A percentile compares a stretch with the other conserved stretches of the same genome.
Evolutionary conservation across 352 stramenopile species (phyloP).

Genomic region (Pythium biforme): DNA sequence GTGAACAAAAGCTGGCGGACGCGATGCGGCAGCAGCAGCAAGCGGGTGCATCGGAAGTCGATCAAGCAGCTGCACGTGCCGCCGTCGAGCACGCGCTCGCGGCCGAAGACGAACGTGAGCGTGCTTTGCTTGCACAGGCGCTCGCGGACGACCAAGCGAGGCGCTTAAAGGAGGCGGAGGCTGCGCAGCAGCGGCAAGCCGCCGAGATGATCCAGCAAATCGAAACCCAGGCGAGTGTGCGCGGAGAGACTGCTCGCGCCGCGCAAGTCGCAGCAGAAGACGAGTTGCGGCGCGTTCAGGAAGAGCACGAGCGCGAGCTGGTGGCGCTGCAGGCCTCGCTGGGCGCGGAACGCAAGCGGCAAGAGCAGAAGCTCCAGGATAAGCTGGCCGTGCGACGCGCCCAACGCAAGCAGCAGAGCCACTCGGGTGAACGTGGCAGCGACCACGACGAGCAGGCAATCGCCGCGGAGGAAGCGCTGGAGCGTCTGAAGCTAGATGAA

Average conservation of each 20-base stretch:
- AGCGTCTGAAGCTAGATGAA: conserved; percentile 15
- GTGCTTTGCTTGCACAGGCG: background rate
- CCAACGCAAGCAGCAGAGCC: conserved; percentile 2
- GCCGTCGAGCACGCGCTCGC: conserved; percentile 9
- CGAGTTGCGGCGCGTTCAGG: conserved; percentile 51
- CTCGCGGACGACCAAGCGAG: conserved; percentile 11
- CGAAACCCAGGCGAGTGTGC: conserved; percentile 1
- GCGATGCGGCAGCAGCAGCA: background rate
- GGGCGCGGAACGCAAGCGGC: conserved; percentile 50
- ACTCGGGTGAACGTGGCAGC: background rate
- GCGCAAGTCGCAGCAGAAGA: conserved; percentile 32
- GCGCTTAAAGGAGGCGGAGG: conserved; percentile 16
- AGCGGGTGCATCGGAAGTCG: background rate
- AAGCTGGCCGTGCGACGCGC: conserved; percentile 19
- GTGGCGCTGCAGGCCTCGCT: conserved; percentile 41
- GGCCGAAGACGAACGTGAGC: conserved; percentile 9
- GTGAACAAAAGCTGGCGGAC: conserved; percentile 12
- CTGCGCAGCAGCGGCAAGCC: conserved; percentile 36
- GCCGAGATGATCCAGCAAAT: conserved; percentile 29
- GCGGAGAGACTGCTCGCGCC: conserved; percentile 5
- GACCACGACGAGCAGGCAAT: background rate
- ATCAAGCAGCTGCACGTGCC: background rate
- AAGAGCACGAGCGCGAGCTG: conserved; percentile 63
- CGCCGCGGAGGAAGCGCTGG: conserved; percentile 10
- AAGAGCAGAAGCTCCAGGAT: conserved; percentile 59